These are phyloP conservation scores for Krasilnikovozyma curviuscula DNA, from an alignment of 768 basidiomycete genomes.

Conservation along the genomic window DNA sequence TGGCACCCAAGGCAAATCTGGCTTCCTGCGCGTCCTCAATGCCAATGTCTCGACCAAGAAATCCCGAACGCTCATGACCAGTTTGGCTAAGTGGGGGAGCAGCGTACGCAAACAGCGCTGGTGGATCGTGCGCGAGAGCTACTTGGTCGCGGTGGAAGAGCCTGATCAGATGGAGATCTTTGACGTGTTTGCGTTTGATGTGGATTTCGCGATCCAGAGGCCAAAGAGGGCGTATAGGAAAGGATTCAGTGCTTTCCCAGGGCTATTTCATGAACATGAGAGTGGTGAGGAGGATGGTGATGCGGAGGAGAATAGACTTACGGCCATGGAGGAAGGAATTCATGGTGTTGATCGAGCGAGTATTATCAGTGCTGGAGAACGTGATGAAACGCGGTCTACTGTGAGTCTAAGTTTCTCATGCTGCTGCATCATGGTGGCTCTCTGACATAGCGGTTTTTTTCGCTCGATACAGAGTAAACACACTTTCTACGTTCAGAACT, in stretches of 20 bases:
- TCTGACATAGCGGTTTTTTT: not conserved
- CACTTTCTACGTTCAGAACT: conserved; percentile 82
- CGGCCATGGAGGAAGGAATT: conserved; percentile 2
- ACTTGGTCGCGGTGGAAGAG: conserved; percentile 67
- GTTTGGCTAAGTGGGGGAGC: conserved; percentile 22
- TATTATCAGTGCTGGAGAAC: conserved; percentile 25
- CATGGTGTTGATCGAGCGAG: conserved; percentile 21
- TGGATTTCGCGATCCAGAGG: conserved; percentile 62
- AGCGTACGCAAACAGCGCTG: conserved; percentile 51
- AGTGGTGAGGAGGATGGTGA: conserved; percentile 13
- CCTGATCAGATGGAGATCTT: conserved; percentile 71
- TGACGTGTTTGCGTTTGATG: conserved; percentile 85
- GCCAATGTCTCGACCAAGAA: conserved; percentile 21
- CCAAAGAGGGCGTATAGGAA: conserved; percentile 76
- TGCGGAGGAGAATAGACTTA: conserved; percentile 24
- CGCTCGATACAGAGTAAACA: conserved; percentile 38
- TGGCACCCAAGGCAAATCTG: conserved; percentile 78
- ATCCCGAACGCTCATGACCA: conserved; percentile 28
- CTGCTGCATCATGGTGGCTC: no score
- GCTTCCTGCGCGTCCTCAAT: conserved; percentile 37
- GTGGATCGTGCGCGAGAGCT: conserved; percentile 84
- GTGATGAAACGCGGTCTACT: conserved; percentile 22
- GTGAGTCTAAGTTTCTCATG: not conserved
- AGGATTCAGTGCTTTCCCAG: conserved; percentile 49
- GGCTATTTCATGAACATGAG: not conserved